Percentiles rank a stretch among this genome's conserved stretches.
Evolutionary conservation across 2,329 filamentous ascomycete genomes (phyloP).

Genomic region (Proliferodiscus dingleyae): DNA sequence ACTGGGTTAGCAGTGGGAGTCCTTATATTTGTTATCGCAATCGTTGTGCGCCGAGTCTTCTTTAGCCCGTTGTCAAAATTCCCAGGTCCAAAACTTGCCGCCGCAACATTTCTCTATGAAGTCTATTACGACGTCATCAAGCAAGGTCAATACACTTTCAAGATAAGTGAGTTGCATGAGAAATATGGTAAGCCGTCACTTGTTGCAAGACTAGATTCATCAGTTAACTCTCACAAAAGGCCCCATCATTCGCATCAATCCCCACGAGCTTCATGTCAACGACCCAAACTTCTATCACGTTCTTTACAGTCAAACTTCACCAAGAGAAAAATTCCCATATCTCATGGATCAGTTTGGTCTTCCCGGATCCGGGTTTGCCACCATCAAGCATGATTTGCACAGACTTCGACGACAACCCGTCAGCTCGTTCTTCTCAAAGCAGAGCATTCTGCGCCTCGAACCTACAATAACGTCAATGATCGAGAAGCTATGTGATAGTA

Average conservation of each 20-base stretch:
- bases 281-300: constrained; percentile 9
- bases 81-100: constrained; percentile 26
- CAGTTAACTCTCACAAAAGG: background rate
- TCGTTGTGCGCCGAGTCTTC: constrained; percentile 25
- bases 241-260: constrained; percentile 9
- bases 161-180: constrained; percentile 11
- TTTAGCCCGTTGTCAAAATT: constrained; percentile 29
- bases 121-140: constrained; percentile 25
- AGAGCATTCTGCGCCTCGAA: constrained; percentile 15
- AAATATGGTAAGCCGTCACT: constrained; percentile 10
- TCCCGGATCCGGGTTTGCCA: constrained; percentile 16
- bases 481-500: constrained; percentile 17
- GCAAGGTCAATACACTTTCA: constrained; percentile 13
- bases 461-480: constrained; percentile 19
- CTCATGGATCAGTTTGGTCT: constrained; percentile 8
- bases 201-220: background rate
- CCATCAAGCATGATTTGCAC: constrained; percentile 21
- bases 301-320: constrained; percentile 1
- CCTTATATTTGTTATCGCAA: background rate
- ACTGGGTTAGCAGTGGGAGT: background rate
- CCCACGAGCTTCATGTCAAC: constrained; percentile 5
- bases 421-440: constrained; percentile 23
- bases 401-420: constrained; percentile 19
- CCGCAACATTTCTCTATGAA: constrained; percentile 19
- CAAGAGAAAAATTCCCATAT: constrained; percentile 7